phyloP scores from a whole-genome alignment of 106 monocot genomes.

The Acorus gramineus region DNA sequence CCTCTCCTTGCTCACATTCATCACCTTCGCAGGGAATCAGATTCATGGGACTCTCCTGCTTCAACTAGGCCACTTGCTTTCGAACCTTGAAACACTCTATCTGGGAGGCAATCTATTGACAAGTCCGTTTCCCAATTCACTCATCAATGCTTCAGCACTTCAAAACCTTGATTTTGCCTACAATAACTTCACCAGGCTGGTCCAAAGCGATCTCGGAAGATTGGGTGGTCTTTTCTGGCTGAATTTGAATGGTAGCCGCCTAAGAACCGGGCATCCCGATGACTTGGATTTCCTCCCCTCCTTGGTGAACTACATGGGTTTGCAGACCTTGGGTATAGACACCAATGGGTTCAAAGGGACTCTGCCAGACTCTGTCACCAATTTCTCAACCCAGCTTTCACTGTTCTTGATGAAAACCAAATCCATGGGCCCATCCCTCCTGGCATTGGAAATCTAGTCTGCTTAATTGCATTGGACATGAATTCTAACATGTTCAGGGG shows the following conservation, averaged over 20 bases:
- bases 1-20: slow-evolving; percentile 5
- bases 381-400: neutral
- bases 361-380: neutral
- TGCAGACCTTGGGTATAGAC: neutral
- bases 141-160: neutral
- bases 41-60: slow-evolving; percentile 9
- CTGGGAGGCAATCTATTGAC: slow-evolving; percentile 10
- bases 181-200: neutral
- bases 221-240: neutral
- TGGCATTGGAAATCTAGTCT: neutral
- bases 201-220: neutral
- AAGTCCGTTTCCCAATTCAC: too few species aligned
- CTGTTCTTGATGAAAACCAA: neutral
- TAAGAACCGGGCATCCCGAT: neutral
- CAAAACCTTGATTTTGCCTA: neutral
- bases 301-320: neutral
- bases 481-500: neutral
- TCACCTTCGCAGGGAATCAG: slow-evolving; percentile 8
- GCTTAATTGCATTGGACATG: neutral
- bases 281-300: neutral
- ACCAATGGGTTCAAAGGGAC: neutral
- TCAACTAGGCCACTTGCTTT: slow-evolving; percentile 15
- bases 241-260: neutral
- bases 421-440: neutral
- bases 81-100: neutral